phyloP scores from a whole-genome alignment of 78 protist genomes.

The Monocercomonoides exilis region DNA sequence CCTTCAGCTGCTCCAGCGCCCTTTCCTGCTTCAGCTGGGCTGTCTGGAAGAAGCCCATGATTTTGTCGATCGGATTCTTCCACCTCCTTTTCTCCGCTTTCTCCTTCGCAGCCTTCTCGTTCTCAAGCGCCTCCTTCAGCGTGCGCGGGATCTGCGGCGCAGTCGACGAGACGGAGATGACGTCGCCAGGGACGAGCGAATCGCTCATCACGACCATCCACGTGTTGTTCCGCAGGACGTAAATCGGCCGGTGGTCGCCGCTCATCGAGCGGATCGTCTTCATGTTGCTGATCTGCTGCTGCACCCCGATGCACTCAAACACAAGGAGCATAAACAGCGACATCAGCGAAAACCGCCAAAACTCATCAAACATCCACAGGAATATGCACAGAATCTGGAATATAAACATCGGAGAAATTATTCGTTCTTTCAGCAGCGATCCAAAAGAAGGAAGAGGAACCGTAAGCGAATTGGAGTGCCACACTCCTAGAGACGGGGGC shows the following conservation, averaged over 20 bases:
- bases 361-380: conserved; percentile 90
- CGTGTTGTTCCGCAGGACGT: conserved; percentile 4
- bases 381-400: conserved; percentile 87
- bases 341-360: conserved; percentile 76
- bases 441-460: conserved; percentile 80
- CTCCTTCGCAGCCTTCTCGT: no score
- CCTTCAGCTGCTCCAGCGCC: not conserved
- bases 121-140: not conserved
- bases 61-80: not conserved
- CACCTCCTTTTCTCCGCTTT: no score
- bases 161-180: conserved; percentile 31
- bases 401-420: conserved; percentile 94
- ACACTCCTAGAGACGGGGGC: no score
- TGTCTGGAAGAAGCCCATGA: not conserved
- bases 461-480: no score
- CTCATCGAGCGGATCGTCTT: conserved; percentile 21
- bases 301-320: conserved; percentile 83
- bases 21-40: not conserved
- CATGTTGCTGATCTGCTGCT: conserved; percentile 39
- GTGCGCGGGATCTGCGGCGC: not conserved
- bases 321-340: conserved; percentile 80
- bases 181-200: conserved; percentile 60
- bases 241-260: not conserved
- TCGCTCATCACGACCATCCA: conserved; percentile 15
- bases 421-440: conserved; percentile 80